Evolutionary conservation across 345 rosid genomes (phyloP), one percentile per base, ranked within the genome.

Genomic region (Gossypium australe): DNA sequence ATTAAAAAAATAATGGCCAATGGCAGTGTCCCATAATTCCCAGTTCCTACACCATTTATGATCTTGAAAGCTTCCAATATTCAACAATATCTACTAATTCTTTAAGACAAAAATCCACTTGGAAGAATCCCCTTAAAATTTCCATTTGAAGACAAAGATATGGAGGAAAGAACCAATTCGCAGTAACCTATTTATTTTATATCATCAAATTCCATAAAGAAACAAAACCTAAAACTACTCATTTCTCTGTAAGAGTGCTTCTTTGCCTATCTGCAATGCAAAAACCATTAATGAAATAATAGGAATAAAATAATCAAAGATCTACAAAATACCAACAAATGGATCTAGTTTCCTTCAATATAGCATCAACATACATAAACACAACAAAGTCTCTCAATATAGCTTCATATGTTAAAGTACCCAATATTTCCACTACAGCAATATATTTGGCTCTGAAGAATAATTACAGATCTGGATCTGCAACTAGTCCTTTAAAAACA

Each of bases 401-500:
- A 34, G 9, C 64, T 60, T 25, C 64, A 24, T 27, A 2, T 29
- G 44, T 58, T 29, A 8, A 47, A 72, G 48, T 18, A 43, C 25
- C 75, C 48, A 43, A 20, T 67, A 11, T 2, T 45, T 60, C 70
- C 64, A 24, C 67, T 64, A 20, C 20, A 47, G 62, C 29, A 27
- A 38, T 22, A 48, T 53, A 53, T 29, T 9, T 51, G 65, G 70
- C 16, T 73, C 76, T 78, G 66, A 72, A 78, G 74, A 78, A 74
- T 78, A 80, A 77, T 78, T 76, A 67, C 59, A 80, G 87, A 84
- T 85, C 84, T 59, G 64, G 41, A 25, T 59, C 64, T 82, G 79
- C 79, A 72, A 75, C 82, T 69, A 18, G 58, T 43, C 57, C 70
- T 72, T 72, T 29, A 3, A 22, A 17, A 27, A 58, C 11, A 71